These are phyloP conservation scores for Triticum dicoccoides DNA, from an alignment of 176 grass and related monocot species.

Conservation along the genomic window DNA sequence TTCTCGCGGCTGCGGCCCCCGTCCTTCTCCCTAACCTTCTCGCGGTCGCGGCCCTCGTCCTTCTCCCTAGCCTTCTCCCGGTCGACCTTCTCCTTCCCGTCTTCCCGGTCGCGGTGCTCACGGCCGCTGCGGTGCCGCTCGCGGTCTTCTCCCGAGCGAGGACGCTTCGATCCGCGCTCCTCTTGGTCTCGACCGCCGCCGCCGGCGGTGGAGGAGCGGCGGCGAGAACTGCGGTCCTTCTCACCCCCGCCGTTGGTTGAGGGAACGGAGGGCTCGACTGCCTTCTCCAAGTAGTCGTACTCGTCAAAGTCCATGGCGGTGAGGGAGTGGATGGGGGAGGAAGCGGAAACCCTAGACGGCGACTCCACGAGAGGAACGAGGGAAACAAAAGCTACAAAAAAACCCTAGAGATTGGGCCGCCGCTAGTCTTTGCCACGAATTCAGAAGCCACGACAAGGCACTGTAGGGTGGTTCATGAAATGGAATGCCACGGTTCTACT, in stretches of 20 bases:
- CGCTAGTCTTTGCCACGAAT: neutral
- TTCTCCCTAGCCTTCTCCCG: constrained; percentile 35
- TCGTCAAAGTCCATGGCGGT: constrained; percentile 88
- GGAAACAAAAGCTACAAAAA: constrained; percentile 10
- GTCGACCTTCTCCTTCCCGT: constrained; percentile 51
- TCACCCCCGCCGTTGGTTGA: constrained; percentile 52
- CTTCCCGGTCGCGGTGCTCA: constrained; percentile 56
- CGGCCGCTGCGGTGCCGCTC: constrained; percentile 45
- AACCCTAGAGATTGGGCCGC: constrained; percentile 28
- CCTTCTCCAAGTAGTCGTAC: constrained; percentile 96
- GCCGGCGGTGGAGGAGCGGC: constrained; percentile 22
- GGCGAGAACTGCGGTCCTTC: constrained; percentile 67
- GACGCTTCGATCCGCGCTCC: constrained; percentile 65
- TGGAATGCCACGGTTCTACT: no score
- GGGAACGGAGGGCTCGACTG: constrained; percentile 53
- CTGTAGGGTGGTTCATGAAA: no score
- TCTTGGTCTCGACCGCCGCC: constrained; percentile 40
- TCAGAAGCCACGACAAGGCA: neutral
- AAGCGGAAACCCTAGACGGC: constrained; percentile 38
- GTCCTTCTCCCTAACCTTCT: constrained; percentile 41
- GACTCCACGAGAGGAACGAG: neutral
- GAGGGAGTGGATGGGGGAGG: neutral
- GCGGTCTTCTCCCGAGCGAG: constrained; percentile 53
- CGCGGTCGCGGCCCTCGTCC: constrained; percentile 38
- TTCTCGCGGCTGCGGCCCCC: constrained; percentile 24